Base-by-base conservation (phyloP, 148 eudicot species). In the Amaranthus palmeri region DNA sequence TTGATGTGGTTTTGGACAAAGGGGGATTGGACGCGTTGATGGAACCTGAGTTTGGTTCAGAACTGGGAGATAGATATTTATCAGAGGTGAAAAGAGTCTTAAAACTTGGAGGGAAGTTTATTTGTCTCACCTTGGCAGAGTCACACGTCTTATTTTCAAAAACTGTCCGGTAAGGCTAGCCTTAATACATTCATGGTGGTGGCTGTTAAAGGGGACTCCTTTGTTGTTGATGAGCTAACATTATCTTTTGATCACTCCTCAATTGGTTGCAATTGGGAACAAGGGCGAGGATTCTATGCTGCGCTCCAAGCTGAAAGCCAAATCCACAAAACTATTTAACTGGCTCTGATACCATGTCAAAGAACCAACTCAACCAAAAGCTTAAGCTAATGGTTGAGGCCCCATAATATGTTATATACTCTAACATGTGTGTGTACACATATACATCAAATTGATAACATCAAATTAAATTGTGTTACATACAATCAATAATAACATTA, bases 11-110 rank as follows among this genome's bases (percentile, higher is more conserved):
- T 71, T 79, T 95, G 73, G 98, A 95, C 58, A 95, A 95, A 59
- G 98, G 98, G 54, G 97, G 98, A 46, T 81, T 95, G 82, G 98
- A 95, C 84, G 97, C 97, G 41, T 77, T 95, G 77, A 95, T 95
- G 98, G 98, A 95, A 84, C 97, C 98, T 44, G 86, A 86, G 80
- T 82, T 81, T 65, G 98, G 98, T 17, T 56, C 91, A 6, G 84
- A 79, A 72, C 81, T 95, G 50, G 98, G 98, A 15, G 83, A 64
- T 80, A 85, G 81, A 71, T 95, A 95, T 80, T 74, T 95, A 59
- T 88, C 92, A 15, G 97, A 95, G 98, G 98, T 91, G 47, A 95
- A 85, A 83, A 84, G 97, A 77, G 89, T 95, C 57, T 76, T 91
- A 67, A 91, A 86, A 76, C 54, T 50, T 40, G 96, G 89, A 60